These are phyloP conservation scores for Alternaria novae-zelandiae DNA, from an alignment of 2,329 filamentous ascomycete genomes.

Conservation along the genomic window DNA sequence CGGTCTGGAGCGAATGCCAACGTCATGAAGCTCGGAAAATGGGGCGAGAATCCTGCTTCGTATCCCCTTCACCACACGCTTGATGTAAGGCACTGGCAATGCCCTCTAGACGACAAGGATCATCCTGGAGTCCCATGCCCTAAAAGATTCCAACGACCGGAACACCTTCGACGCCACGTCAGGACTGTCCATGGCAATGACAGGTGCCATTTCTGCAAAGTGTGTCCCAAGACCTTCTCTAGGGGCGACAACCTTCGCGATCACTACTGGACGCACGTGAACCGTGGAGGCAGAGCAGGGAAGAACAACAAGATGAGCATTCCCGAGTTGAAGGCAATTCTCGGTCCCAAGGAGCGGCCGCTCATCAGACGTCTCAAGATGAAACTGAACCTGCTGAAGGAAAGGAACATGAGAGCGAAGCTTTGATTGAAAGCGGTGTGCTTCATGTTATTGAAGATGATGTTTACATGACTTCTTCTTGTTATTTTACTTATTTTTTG, in stretches of 20 bases:
- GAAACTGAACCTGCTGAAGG: conserved; percentile 1
- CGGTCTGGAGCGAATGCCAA: background rate
- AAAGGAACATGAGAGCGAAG: background rate
- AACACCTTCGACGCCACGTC: conserved; percentile 32
- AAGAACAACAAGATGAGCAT: conserved; percentile 27
- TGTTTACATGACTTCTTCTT: background rate
- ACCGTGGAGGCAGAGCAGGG: conserved; percentile 22
- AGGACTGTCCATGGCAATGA: conserved; percentile 21
- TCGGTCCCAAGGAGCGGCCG: conserved; percentile 24
- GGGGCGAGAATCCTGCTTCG: conserved; percentile 1
- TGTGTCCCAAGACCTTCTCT: conserved; percentile 23
- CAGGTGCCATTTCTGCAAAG: conserved; percentile 14
- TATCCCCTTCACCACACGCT: background rate
- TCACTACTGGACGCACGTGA: conserved; percentile 36
- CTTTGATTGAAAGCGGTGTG: background rate
- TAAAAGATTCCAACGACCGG: conserved; percentile 21
- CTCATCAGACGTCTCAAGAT: conserved; percentile 19
- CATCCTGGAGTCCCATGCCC: conserved; percentile 7
- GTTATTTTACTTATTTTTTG: background rate
- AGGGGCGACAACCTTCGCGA: conserved; percentile 33
- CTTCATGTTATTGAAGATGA: background rate
- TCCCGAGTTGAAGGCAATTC: conserved; percentile 19
- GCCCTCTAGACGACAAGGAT: background rate
- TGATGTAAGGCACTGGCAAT: conserved; percentile 16
- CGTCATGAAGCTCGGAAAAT: conserved; percentile 22